These are phyloP conservation scores for Chlorella sp. DNA, from an alignment of 139 green algal species.

Conservation along the genomic window DNA sequence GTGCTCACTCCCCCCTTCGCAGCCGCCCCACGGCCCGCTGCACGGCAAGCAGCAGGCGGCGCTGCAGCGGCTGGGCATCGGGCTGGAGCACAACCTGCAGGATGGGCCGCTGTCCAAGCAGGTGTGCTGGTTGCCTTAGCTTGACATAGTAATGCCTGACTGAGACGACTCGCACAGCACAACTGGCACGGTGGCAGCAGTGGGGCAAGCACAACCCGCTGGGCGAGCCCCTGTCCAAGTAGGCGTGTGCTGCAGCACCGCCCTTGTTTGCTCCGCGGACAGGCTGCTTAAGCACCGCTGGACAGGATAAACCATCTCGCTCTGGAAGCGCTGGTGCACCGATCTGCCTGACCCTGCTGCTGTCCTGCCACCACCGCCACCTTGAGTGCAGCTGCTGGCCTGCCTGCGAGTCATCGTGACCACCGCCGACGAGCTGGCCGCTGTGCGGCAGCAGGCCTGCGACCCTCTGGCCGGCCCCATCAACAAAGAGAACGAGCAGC, in stretches of 20 bases:
- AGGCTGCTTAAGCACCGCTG: too few species aligned
- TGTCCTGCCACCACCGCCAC: background rate
- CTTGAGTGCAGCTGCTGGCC: constrained; percentile 33
- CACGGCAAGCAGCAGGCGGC: background rate
- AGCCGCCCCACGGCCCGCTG: constrained; percentile 22
- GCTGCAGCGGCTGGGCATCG: constrained; percentile 36
- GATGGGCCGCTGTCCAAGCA: constrained; percentile 37
- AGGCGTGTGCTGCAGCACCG: background rate
- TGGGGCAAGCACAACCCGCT: too few species aligned
- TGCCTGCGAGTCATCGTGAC: constrained; percentile 38
- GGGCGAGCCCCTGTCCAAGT: background rate
- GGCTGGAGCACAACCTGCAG: constrained; percentile 48
- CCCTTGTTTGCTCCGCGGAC: too few species aligned
- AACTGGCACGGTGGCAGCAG: too few species aligned
- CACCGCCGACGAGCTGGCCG: constrained; percentile 30
- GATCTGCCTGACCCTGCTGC: too few species aligned
- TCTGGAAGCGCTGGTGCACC: too few species aligned
- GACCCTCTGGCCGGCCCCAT: constrained; percentile 20
- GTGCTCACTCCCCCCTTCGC: background rate
- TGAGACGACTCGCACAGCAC: background rate
- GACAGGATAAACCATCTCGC: too few species aligned
- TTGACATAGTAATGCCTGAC: background rate
- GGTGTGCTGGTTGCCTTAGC: background rate
- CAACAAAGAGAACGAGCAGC: constrained; percentile 25
- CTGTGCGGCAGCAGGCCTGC: background rate